phyloP scores from a whole-genome alignment of 805 yeast species.

The Sugiyamaella smithiae region DNA sequence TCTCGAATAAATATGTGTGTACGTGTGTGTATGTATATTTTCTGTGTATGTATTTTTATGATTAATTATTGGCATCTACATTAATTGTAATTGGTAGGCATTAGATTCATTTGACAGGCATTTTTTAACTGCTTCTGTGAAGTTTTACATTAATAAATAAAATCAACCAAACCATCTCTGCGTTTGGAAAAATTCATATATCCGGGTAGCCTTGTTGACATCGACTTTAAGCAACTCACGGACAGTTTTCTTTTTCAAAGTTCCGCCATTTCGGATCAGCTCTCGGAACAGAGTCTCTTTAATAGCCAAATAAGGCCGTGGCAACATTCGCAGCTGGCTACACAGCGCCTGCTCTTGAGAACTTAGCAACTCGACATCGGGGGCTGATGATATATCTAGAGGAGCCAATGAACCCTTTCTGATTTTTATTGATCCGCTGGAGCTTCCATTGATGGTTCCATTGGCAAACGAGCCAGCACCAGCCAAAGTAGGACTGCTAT shows the following conservation, averaged over 20 bases:
- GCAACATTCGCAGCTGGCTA: constrained; percentile 75
- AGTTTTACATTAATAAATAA: constrained; percentile 1
- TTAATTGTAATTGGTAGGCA: too few species aligned
- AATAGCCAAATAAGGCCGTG: constrained; percentile 91
- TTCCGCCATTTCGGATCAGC: constrained; percentile 79
- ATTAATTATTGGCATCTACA: too few species aligned
- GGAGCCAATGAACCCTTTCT: constrained; percentile 22
- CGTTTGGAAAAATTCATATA: constrained; percentile 87
- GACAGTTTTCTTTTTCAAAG: constrained; percentile 78
- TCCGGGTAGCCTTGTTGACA: constrained; percentile 77
- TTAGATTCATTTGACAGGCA: too few species aligned
- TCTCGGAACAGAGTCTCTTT: constrained; percentile 88
- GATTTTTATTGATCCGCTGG: background rate
- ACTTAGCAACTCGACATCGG: constrained; percentile 78
- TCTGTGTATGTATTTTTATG: too few species aligned
- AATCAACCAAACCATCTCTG: constrained; percentile 75
- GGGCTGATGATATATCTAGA: constrained; percentile 51
- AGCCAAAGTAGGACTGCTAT: background rate
- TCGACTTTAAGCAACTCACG: constrained; percentile 81
- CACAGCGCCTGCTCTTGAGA: constrained; percentile 88
- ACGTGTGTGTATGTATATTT: too few species aligned
- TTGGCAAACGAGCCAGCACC: background rate
- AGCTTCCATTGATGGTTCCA: background rate
- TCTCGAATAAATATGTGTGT: too few species aligned
- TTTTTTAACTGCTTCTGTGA: too few species aligned